A percentile compares a stretch with the other conserved stretches of the same genome.
Evolutionary conservation across 257 asterid species (phyloP).

Genomic region (Solanum ossicruentum): DNA sequence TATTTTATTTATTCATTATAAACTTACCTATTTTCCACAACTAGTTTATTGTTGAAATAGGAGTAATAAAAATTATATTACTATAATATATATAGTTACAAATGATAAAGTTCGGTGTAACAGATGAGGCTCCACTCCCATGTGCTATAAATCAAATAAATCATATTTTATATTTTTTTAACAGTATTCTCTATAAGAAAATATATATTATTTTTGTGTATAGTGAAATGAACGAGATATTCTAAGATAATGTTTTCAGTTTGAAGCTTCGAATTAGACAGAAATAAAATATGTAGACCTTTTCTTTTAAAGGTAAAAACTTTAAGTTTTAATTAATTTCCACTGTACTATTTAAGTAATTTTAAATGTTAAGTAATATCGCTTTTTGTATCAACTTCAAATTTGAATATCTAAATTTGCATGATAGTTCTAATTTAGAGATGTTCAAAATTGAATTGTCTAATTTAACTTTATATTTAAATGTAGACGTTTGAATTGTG

Average conservation of each 20-base stretch:
- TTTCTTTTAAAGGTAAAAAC: not conserved
- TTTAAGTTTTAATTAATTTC: not conserved
- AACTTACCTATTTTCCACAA: not conserved
- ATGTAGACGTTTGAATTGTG: rapidly evolving
- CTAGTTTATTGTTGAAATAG: not conserved
- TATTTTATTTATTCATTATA: no score
- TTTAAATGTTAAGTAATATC: not conserved
- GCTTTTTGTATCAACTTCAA: not conserved
- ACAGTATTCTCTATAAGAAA: not conserved
- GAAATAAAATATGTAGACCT: not conserved
- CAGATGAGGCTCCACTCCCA: not conserved
- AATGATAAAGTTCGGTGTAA: not conserved
- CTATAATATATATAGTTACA: not conserved
- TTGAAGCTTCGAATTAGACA: not conserved
- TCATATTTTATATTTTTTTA: not conserved
- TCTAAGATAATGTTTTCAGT: not conserved
- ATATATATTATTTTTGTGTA: not conserved
- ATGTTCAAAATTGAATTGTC: not conserved
- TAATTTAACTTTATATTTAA: no score
- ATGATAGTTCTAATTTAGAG: no score
- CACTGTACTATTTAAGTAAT: rapidly evolving
- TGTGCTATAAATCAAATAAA: not conserved
- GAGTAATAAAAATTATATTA: no score
- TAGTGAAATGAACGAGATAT: not conserved
- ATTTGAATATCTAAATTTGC: no score